These are phyloP conservation scores for Sporothrix euskadiensis DNA, from an alignment of 2,329 filamentous ascomycete species.

Conservation along the genomic window DNA sequence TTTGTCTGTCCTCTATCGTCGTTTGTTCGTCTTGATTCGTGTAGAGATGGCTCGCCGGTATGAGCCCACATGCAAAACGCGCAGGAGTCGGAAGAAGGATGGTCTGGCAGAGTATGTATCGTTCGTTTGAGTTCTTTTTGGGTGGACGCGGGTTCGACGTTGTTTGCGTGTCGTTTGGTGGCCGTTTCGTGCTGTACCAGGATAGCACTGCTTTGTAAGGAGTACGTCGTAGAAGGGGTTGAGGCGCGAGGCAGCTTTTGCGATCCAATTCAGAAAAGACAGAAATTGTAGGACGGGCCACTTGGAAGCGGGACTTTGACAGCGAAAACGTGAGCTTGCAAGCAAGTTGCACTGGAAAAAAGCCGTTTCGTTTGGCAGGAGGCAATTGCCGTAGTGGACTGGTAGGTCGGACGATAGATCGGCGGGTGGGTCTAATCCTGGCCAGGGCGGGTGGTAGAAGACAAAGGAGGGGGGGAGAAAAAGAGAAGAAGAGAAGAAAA, in stretches of 20 bases:
- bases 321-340: not conserved
- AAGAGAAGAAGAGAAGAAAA: not conserved
- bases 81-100: not conserved
- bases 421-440: constrained; percentile 22
- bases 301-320: not conserved
- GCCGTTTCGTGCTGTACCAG: not conserved
- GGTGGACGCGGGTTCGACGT: not conserved
- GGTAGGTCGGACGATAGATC: constrained; percentile 24
- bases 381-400: not conserved
- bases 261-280: not conserved
- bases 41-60: not conserved
- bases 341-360: not conserved
- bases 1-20: not conserved
- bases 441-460: not conserved
- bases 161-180: not conserved
- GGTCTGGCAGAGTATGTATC: not conserved
- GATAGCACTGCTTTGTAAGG: not conserved
- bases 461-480: not conserved
- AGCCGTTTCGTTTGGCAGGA: not conserved
- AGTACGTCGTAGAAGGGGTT: too few species aligned
- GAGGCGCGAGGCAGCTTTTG: not conserved
- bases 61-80: not conserved
- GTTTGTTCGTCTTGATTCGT: not conserved
- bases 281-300: not conserved
- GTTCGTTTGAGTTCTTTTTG: not conserved